phyloP scores from a whole-genome alignment of 2,329 filamentous ascomycete genomes.

The Emydomyces testavorans region DNA sequence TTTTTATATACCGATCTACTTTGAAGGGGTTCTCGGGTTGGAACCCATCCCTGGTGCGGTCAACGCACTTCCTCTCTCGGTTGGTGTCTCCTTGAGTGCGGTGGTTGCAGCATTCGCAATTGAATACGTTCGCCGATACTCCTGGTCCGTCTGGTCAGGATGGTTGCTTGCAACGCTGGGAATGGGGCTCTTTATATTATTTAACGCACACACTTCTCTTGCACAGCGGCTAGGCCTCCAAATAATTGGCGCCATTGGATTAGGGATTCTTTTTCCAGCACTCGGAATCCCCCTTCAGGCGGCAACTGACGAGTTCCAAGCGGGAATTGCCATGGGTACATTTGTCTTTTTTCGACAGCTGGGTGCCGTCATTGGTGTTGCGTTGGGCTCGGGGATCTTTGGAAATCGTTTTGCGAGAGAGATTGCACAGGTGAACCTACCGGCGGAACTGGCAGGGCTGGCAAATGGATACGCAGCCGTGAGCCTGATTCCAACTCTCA shows the following conservation, averaged over 20 bases:
- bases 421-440: neutral
- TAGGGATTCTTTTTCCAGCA: slow-evolving; percentile 6
- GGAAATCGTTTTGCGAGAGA: neutral
- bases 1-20: slow-evolving; percentile 43
- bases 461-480: slow-evolving; percentile 1
- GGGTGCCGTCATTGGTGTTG: slow-evolving; percentile 7
- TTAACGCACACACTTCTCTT: slow-evolving; percentile 27
- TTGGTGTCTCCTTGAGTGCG: slow-evolving; percentile 6
- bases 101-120: slow-evolving; percentile 41
- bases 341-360: slow-evolving; percentile 6
- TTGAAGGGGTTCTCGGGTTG: slow-evolving; percentile 39
- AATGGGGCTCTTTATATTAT: slow-evolving; percentile 38
- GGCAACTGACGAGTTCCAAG: neutral
- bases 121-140: slow-evolving; percentile 35
- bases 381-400: slow-evolving; percentile 8
- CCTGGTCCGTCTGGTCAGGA: slow-evolving; percentile 49
- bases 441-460: neutral
- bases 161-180: slow-evolving; percentile 51
- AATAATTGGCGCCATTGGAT: slow-evolving; percentile 1
- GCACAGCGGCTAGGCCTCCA: slow-evolving; percentile 5
- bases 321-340: neutral
- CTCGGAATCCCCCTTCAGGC: slow-evolving; percentile 5
- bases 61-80: slow-evolving; percentile 39
- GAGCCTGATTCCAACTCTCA: slow-evolving; percentile 1
- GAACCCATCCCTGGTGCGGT: slow-evolving; percentile 44